Evolutionary conservation across 176 grass and related monocot species (phyloP).

Genomic region (Ananas comosus): DNA sequence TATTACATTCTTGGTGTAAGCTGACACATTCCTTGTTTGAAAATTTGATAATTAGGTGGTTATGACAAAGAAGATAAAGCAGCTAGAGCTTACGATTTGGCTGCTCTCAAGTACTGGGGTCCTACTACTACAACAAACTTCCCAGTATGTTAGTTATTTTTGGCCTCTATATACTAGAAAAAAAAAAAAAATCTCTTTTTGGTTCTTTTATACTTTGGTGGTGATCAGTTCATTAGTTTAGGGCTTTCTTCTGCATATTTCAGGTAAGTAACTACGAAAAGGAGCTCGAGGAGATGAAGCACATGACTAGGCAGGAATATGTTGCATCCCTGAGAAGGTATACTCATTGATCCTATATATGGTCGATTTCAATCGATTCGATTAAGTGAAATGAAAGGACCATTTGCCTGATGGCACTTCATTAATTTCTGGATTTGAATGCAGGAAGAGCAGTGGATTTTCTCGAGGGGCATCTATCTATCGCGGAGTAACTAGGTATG

Average conservation of each 20-base stretch:
- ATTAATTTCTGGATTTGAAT: not conserved
- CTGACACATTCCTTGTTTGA: not conserved
- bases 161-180: not conserved
- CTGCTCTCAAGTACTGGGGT: slow-evolving; percentile 98
- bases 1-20: not conserved
- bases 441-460: slow-evolving; percentile 77
- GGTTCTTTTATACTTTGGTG: not conserved
- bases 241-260: slow-evolving; percentile 17
- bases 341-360: not conserved
- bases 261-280: slow-evolving; percentile 66
- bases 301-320: slow-evolving; percentile 81
- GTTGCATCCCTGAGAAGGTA: slow-evolving; percentile 70
- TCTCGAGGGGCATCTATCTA: slow-evolving; percentile 79
- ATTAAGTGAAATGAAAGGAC: no score
- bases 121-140: slow-evolving; percentile 90
- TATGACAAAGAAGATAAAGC: slow-evolving; percentile 99
- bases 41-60: slow-evolving; percentile 46
- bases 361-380: no score
- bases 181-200: not conserved
- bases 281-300: slow-evolving; percentile 77
- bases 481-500: slow-evolving; percentile 73
- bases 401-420: not conserved
- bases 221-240: slow-evolving; percentile 16
- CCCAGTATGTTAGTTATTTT: slow-evolving; percentile 34
- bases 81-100: slow-evolving; percentile 94